Evolutionary conservation across 495 filamentous ascomycete species (phyloP), one percentile per base, ranked within the genome.

Genomic region (Xylaria scruposa): DNA sequence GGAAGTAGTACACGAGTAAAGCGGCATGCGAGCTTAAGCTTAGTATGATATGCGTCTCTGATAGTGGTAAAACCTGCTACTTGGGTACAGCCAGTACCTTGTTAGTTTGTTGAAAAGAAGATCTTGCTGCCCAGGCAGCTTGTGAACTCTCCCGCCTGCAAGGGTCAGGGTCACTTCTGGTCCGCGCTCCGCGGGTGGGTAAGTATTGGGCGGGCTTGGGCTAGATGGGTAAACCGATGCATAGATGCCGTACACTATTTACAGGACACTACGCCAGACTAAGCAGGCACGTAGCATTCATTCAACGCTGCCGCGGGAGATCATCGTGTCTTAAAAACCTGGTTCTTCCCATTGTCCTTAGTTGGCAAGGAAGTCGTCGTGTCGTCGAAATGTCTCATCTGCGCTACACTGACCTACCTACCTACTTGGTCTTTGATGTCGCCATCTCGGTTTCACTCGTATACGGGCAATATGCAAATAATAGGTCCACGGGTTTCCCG

Each of bases 271-370:
- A 56, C 53, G 17, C 61, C n/a, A 5, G 38, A 40, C 61, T 64
- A 47, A 42, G 61, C 61, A 64, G 61, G 61, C 61, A 64, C 61
- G 61, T 64, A 64, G 40, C n/a, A 47, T 64, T 64, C 24, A 21
- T 29, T 44, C 19, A 9, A 64, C 24, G 42, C 42, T n/a, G 61
- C 24, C 26, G 44, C 61, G 61, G 61, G 61, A 64, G 61, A 64
- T 64, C 61, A 49, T 17, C 61, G 47, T 47, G 24, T 62, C n/a
- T 31, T 13, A 56, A 31, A 56, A 31, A 13, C 53, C 13, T 29
- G 53, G 26, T 17, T 56, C 53, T 53, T 53, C 9, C n/a, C n/a
- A 12, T 31, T 56, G 8, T 56, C 51, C 9, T 29, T 24, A 51
- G 3, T 12, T 21, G 17, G 46, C 13, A 42, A 13, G 38, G 10